These are phyloP conservation scores for Fusarium lateritium DNA, from an alignment of 2,329 filamentous ascomycete species.

Conservation along the genomic window DNA sequence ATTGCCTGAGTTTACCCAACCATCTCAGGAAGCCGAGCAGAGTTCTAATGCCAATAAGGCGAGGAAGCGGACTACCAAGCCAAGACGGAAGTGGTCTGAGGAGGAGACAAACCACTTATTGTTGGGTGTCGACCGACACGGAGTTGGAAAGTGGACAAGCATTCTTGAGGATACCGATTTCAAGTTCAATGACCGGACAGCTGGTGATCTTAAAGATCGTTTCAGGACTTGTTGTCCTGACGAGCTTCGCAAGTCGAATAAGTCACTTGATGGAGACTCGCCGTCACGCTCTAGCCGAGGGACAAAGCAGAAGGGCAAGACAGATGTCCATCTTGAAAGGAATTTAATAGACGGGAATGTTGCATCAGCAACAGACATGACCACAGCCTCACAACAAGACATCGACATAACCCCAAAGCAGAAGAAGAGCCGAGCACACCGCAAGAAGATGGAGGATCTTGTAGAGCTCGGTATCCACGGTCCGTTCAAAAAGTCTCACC, in stretches of 20 bases:
- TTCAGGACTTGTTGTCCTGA: constrained; percentile 76
- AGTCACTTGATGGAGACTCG: constrained; percentile 45
- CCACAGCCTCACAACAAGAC: constrained; percentile 44
- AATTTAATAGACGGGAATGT: constrained; percentile 66
- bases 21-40: constrained; percentile 53
- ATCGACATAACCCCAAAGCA: constrained; percentile 57
- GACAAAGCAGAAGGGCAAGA: constrained; percentile 58
- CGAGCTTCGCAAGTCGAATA: constrained; percentile 66
- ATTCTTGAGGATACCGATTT: constrained; percentile 74
- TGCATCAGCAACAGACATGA: constrained; percentile 48
- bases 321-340: constrained; percentile 68
- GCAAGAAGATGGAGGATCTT: constrained; percentile 70
- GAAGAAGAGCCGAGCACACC: constrained; percentile 68
- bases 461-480: constrained; percentile 72
- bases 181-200: constrained; percentile 72
- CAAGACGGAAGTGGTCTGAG: constrained; percentile 75
- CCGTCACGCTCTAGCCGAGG: constrained; percentile 44
- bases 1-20: constrained; percentile 60
- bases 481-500: constrained; percentile 73
- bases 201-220: constrained; percentile 75
- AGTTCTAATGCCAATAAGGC: constrained; percentile 54
- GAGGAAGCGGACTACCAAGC: constrained; percentile 69
- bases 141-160: constrained; percentile 75
- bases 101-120: constrained; percentile 75
- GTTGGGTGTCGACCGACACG: constrained; percentile 73